Base-by-base conservation (phyloP, 2,329 filamentous ascomycete genomes). In the Coniochaeta prunicola region DNA sequence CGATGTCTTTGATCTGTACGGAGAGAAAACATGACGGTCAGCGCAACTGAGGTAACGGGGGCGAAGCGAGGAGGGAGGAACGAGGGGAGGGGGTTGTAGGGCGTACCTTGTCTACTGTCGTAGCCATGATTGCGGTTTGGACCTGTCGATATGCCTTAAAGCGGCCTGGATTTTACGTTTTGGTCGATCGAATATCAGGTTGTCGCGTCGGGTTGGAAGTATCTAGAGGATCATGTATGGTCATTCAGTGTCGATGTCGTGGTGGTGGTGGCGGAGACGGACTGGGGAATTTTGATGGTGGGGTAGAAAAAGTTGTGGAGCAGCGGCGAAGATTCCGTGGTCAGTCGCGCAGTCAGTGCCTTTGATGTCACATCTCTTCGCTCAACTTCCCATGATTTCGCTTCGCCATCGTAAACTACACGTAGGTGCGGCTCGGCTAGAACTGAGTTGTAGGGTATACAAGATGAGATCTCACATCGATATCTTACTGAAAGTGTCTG, bases 101-200 rank as follows among this genome's bases (percentile, higher is more conserved):
- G 69, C 82, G 66, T 72, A 90, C 91, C 89, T 97, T 97, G 70
- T 97, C 93, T 73, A 97, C 92, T 45, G 93, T 97, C 62, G 93
- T 97, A 82, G 93, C 83, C 94, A 97, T 97, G 70, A 75, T 89
- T 80, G 72, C 72, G 68, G 63, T 62, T 61, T 58, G 60, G 21
- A n/a, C n/a, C n/a, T 26, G 45, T 50, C 53, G 36, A 40, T 60
- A 53, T 54, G 24, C 9, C 30, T 54, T 15, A 26, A 21, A 36
- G 53, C 26, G 38, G 34, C 54, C 40, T 21, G 48, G n/a, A n/a
- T 36, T 19, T 30, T 38, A n/a, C 15, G 36, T 53, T 58, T 53
- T 33, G n/a, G n/a, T 21, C 21, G 36, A 28, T 50, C 12, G 34
- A 40, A 19, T 53, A 24, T 48, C 7, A 26, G 33, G 42, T 38